Evolutionary conservation across 148 eudicot genomes (phyloP), one percentile per base, ranked within the genome.

Genomic region (Salicornia ramosissima): DNA sequence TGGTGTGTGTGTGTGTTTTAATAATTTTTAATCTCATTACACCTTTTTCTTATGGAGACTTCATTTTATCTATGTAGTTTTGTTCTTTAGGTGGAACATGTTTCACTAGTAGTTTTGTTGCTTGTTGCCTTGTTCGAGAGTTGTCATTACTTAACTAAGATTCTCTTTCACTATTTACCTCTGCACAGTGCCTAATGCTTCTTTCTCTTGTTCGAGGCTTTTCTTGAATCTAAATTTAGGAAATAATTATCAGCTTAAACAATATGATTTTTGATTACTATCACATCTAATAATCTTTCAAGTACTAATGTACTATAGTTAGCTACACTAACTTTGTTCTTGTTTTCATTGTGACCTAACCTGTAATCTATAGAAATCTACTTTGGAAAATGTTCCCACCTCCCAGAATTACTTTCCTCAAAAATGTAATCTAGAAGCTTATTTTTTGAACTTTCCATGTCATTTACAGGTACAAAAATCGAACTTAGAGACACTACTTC

Each of bases 401-500:
- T 64, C 40, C 24, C 45, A 50, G n/a, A 67, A n/a, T 57, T 42
- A 14, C 13, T n/a, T 4, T 21, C 22, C 22, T 21, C n/a, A 12
- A 10, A 2, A 26, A 52, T 28, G 43, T 49, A 29, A 26, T 67
- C 55, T 50, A 53, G 45, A 59, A 34, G 39, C 29, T 3, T 65
- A 39, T 46, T 58, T 67, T 47, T 29, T 71, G 53, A 16, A 55
- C 19, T 40, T 13, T 49, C n/a, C 49, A 43, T 72, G n/a, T 34
- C 58, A 36, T 53, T 62, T 64, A 67, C 66, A 94, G 99, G 90
- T 91, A 43, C 89, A 88, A 69, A 94, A 94, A 78, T 83, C 96
- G 40, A 90, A 88, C 75, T 69, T 94, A 82, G 99, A 94, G 76
- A 84, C 86, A 15, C 79, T 94, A 65, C 99, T 94, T 80, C 92